phyloP scores from a whole-genome alignment of 2,329 filamentous ascomycete genomes.

The Akanthomyces uredinophilus region DNA sequence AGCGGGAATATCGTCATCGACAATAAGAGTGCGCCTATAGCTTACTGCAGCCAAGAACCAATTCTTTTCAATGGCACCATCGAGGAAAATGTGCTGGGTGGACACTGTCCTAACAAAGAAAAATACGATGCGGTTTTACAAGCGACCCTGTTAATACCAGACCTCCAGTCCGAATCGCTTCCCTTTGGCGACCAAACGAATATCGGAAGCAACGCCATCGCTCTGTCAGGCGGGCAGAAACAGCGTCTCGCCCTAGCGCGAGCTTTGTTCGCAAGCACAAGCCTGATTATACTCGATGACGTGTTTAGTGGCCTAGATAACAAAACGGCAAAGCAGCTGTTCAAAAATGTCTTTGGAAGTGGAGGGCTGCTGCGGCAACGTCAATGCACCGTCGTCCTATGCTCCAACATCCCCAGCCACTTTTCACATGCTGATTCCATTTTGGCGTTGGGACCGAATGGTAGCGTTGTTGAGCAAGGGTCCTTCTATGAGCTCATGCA shows the following conservation, averaged over 20 bases:
- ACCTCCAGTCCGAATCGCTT: slow-evolving; percentile 22
- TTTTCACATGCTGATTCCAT: too few species aligned
- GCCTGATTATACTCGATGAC: slow-evolving; percentile 26
- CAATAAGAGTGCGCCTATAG: slow-evolving; percentile 19
- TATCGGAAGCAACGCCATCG: slow-evolving; percentile 27
- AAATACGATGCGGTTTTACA: slow-evolving; percentile 20
- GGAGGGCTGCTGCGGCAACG: slow-evolving; percentile 21
- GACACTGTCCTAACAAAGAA: slow-evolving; percentile 16
- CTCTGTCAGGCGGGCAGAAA: slow-evolving; percentile 38
- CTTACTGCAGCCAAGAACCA: slow-evolving; percentile 30
- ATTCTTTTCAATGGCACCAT: slow-evolving; percentile 22
- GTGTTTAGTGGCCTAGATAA: slow-evolving; percentile 29
- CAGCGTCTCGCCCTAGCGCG: slow-evolving; percentile 28
- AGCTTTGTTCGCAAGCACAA: slow-evolving; percentile 16
- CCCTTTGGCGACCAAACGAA: slow-evolving; percentile 31
- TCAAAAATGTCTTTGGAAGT: slow-evolving; percentile 27
- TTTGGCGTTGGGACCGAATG: too few species aligned
- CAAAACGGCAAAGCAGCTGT: slow-evolving; percentile 32
- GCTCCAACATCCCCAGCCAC: too few species aligned
- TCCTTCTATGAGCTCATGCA: too few species aligned
- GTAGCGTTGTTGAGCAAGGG: too few species aligned
- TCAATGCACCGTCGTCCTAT: too few species aligned
- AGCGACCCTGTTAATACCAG: slow-evolving; percentile 9
- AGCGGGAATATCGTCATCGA: slow-evolving; percentile 13
- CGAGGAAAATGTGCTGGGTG: slow-evolving; percentile 22